A percentile compares a stretch with the other conserved stretches of the same genome.
Evolutionary conservation across 768 basidiomycete species (phyloP).

Genomic region (Vararia minispora): DNA sequence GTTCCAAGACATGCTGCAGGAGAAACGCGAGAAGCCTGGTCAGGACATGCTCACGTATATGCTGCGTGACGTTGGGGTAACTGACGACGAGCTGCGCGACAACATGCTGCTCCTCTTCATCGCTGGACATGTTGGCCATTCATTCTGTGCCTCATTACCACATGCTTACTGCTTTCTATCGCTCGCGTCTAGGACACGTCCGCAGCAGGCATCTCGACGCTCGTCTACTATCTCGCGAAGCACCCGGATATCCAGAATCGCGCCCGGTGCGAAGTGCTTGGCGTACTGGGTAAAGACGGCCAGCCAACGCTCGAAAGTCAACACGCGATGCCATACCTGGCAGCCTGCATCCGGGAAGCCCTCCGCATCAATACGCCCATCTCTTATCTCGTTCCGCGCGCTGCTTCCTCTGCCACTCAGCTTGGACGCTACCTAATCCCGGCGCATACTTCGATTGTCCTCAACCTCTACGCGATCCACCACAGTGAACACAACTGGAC

Average conservation of each 20-base stretch:
- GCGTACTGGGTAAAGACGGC: conserved; percentile 17
- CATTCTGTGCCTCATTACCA: not conserved
- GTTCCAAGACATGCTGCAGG: conserved; percentile 19
- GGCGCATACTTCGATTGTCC: conserved; percentile 20
- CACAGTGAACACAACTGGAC: no score
- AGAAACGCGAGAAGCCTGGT: conserved; percentile 23
- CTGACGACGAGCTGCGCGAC: conserved; percentile 24
- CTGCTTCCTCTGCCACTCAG: conserved; percentile 19
- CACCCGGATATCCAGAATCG: conserved; percentile 25
- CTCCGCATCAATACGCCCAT: conserved; percentile 25
- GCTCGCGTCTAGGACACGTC: conserved; percentile 25
- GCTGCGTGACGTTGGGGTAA: conserved; percentile 22
- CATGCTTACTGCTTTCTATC: not conserved
- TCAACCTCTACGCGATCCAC: conserved; percentile 18
- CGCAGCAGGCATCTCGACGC: conserved; percentile 26
- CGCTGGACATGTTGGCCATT: conserved; percentile 25
- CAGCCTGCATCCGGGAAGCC: conserved; percentile 30
- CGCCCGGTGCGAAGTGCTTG: conserved; percentile 27
- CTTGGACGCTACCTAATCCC: conserved; percentile 25
- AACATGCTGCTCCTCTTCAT: conserved; percentile 29
- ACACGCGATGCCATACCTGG: conserved; percentile 20
- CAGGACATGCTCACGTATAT: conserved; percentile 26
- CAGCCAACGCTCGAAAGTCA: conserved; percentile 23
- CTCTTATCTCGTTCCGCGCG: conserved; percentile 17
- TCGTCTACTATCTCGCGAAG: conserved; percentile 26